Evolutionary conservation across 176 grass and related monocot genomes (phyloP).

Genomic region (Triticum monococcum): DNA sequence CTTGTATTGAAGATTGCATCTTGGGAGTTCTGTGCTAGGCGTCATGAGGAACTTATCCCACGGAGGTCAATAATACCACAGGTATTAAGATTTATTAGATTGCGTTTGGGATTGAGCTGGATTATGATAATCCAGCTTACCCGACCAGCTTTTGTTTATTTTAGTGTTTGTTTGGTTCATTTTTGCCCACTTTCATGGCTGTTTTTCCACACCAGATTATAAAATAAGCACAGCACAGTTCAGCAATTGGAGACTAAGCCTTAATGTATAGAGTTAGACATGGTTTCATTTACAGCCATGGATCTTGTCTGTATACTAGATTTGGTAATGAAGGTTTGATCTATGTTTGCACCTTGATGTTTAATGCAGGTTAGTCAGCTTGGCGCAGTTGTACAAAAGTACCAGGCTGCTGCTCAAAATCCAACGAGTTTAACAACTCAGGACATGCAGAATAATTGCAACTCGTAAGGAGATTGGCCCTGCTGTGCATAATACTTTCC

Average conservation of each 20-base stretch:
- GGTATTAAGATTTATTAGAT: slow-evolving; percentile 37
- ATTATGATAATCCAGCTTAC: not conserved
- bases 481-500: slow-evolving; percentile 9
- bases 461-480: slow-evolving; percentile 68
- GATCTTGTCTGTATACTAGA: not conserved
- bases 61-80: slow-evolving; percentile 87
- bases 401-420: slow-evolving; percentile 73
- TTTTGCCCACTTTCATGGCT: not conserved
- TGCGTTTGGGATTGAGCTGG: not conserved
- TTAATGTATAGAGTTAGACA: not conserved
- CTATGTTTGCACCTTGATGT: not conserved
- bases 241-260: not conserved
- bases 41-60: slow-evolving; percentile 94
- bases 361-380: slow-evolving; percentile 84
- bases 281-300: not conserved
- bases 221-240: not conserved
- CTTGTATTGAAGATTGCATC: slow-evolving; percentile 70
- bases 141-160: not conserved
- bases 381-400: slow-evolving; percentile 80
- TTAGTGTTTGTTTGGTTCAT: not conserved
- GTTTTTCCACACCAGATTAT: not conserved
- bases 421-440: slow-evolving; percentile 62
- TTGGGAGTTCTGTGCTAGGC: slow-evolving; percentile 94
- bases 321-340: slow-evolving; percentile 1
- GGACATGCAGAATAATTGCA: slow-evolving; percentile 91